These are phyloP conservation scores for Beauveria scarabaeidicola DNA, from an alignment of 2,329 filamentous ascomycete genomes.

Conservation along the genomic window DNA sequence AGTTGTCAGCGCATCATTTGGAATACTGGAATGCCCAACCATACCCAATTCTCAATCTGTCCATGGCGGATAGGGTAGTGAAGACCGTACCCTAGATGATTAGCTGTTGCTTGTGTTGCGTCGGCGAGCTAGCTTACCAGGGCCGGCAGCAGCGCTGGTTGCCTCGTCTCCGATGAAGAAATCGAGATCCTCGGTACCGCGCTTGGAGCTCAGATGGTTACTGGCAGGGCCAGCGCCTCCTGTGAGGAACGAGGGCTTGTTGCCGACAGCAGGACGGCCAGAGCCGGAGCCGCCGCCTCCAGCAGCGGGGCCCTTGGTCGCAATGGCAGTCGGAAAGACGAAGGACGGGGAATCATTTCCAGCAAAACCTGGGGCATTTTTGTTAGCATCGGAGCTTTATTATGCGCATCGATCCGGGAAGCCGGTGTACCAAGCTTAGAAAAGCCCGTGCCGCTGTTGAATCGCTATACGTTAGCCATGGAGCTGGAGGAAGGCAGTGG, in stretches of 20 bases:
- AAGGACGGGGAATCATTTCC: slow-evolving; percentile 99
- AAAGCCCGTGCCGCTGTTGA: slow-evolving; percentile 88
- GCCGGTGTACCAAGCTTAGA: slow-evolving; percentile 81
- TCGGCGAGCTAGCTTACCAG: slow-evolving; percentile 46
- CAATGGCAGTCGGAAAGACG: slow-evolving; percentile 97
- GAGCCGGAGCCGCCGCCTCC: slow-evolving; percentile 70
- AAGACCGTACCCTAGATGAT: slow-evolving; percentile 69
- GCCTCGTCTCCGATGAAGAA: slow-evolving; percentile 99
- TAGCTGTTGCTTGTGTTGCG: slow-evolving; percentile 13
- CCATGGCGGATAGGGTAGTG: slow-evolving; percentile 97
- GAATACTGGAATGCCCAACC: slow-evolving; percentile 18
- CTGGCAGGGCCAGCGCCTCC: slow-evolving; percentile 69
- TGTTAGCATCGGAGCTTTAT: background rate
- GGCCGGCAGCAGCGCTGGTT: slow-evolving; percentile 70
- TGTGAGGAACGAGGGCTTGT: slow-evolving; percentile 91
- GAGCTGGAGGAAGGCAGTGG: slow-evolving; percentile 8
- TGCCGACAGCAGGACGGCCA: slow-evolving; percentile 80
- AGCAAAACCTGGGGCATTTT: slow-evolving; percentile 65
- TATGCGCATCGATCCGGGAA: slow-evolving; percentile 1
- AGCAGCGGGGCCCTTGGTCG: slow-evolving; percentile 73
- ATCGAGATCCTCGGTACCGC: slow-evolving; percentile 94
- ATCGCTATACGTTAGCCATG: slow-evolving; percentile 22
- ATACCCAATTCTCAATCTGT: slow-evolving; percentile 97
- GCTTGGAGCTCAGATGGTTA: slow-evolving; percentile 80
- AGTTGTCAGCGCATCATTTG: slow-evolving; percentile 21